Conservation (phyloP, 2,329 filamentous ascomycete genomes). For the Anisogramma anomala region DNA sequence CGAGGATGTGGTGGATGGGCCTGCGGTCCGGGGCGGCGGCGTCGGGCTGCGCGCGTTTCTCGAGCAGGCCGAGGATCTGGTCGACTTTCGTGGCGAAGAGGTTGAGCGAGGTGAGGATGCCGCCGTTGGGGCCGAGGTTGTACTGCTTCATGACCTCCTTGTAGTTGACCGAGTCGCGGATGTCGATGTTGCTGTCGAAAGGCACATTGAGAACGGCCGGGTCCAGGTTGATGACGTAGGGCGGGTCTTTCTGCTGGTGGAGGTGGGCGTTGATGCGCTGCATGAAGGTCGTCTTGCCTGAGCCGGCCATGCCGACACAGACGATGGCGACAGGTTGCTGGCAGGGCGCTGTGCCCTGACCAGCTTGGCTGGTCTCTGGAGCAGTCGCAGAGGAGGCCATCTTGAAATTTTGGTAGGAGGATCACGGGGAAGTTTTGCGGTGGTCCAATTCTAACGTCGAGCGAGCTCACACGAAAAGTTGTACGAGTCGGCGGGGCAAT, state of each 20-base stretch:
- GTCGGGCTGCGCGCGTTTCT: slow-evolving; percentile 68
- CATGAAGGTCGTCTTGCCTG: slow-evolving; percentile 99
- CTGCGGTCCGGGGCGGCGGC: slow-evolving; percentile 47
- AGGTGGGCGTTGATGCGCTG: slow-evolving; percentile 92
- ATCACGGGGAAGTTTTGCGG: too few species aligned
- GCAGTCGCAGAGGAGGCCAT: slow-evolving; percentile 17
- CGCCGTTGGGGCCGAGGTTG: slow-evolving; percentile 92
- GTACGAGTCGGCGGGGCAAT: neutral
- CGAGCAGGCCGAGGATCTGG: slow-evolving; percentile 77
- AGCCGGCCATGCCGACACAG: slow-evolving; percentile 95
- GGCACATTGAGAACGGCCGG: slow-evolving; percentile 87
- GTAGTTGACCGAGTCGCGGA: slow-evolving; percentile 97
- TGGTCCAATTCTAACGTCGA: too few species aligned
- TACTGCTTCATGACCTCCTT: slow-evolving; percentile 99
- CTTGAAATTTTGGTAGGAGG: neutral
- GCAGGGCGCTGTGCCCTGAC: neutral
- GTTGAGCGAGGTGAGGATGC: slow-evolving; percentile 89
- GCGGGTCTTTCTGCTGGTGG: slow-evolving; percentile 65
- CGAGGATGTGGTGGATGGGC: slow-evolving; percentile 69
- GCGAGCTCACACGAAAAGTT: neutral
- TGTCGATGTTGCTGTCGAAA: slow-evolving; percentile 96
- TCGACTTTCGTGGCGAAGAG: slow-evolving; percentile 97
- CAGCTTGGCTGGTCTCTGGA: slow-evolving; percentile 10
- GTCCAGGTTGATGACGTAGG: slow-evolving; percentile 95
- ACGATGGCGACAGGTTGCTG: slow-evolving; percentile 64